Evolutionary conservation across 176 grass and related monocot genomes (phyloP).

Genomic region (Metroxylon sagu): DNA sequence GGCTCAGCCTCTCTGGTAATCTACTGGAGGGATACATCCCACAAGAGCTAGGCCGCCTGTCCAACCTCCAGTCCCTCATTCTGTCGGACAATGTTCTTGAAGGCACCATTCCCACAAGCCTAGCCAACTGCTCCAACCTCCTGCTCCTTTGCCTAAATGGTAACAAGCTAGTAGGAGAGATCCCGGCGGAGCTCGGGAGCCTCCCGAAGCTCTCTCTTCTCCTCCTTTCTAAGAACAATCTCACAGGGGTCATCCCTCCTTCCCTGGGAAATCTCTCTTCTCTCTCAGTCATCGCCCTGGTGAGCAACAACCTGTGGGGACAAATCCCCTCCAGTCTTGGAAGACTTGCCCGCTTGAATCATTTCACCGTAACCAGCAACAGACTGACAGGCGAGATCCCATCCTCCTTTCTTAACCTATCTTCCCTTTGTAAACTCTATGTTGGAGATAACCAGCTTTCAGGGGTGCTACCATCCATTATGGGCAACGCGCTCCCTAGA

Average conservation of each 20-base stretch:
- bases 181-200: background rate
- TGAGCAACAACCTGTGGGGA: background rate
- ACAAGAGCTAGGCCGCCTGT: background rate
- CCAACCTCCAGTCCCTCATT: too few species aligned
- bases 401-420: background rate
- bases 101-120: background rate
- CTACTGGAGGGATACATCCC: background rate
- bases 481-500: background rate
- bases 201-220: background rate
- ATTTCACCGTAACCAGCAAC: background rate
- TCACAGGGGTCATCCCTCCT: background rate
- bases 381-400: background rate
- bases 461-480: background rate
- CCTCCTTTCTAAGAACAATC: background rate
- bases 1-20: background rate
- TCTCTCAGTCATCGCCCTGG: background rate
- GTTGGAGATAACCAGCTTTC: background rate
- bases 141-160: background rate
- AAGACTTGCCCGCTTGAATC: background rate
- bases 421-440: background rate
- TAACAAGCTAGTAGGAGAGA: background rate
- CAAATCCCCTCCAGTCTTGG: background rate
- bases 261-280: background rate
- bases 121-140: background rate
- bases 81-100: background rate